These are phyloP conservation scores for Incumbomyces lentus DNA, from an alignment of 2,329 filamentous ascomycete species.

Conservation along the genomic window DNA sequence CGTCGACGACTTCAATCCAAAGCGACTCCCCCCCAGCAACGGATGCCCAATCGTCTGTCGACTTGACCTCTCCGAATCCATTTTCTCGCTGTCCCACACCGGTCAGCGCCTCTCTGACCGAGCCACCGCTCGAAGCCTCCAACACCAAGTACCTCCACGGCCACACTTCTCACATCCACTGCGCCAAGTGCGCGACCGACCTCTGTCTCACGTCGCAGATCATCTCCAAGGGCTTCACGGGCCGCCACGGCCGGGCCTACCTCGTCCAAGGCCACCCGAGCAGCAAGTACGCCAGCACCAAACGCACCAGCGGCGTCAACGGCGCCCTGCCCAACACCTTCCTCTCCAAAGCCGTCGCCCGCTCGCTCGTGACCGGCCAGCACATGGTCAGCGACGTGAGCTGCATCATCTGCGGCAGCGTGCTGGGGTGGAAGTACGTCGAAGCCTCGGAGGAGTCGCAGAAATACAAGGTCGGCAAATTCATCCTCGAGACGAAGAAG, in stretches of 20 bases:
- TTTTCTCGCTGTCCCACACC: conserved; percentile 15
- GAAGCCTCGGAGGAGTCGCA: conserved; percentile 51
- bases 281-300: not conserved
- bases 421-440: conserved; percentile 57
- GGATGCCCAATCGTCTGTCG: conserved; percentile 18
- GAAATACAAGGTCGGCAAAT: conserved; percentile 57
- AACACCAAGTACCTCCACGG: conserved; percentile 32
- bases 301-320: not conserved
- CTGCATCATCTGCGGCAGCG: conserved; percentile 45
- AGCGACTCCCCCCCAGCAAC: not conserved
- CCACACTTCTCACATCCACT: conserved; percentile 47
- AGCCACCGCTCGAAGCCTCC: conserved; percentile 15
- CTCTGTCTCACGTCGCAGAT: conserved; percentile 50
- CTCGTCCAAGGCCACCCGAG: conserved; percentile 36
- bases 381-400: conserved; percentile 53
- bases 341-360: conserved; percentile 45
- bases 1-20: conserved; percentile 25
- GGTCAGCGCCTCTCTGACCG: conserved; percentile 12
- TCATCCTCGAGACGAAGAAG: conserved; percentile 52
- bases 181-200: conserved; percentile 48
- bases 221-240: conserved; percentile 55
- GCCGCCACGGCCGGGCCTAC: conserved; percentile 54
- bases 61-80: conserved; percentile 19
- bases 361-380: conserved; percentile 52
- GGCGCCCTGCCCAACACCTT: conserved; percentile 48